Conservation (phyloP, 768 basidiomycete species). For the Pleurotus salmoneostramineus region DNA sequence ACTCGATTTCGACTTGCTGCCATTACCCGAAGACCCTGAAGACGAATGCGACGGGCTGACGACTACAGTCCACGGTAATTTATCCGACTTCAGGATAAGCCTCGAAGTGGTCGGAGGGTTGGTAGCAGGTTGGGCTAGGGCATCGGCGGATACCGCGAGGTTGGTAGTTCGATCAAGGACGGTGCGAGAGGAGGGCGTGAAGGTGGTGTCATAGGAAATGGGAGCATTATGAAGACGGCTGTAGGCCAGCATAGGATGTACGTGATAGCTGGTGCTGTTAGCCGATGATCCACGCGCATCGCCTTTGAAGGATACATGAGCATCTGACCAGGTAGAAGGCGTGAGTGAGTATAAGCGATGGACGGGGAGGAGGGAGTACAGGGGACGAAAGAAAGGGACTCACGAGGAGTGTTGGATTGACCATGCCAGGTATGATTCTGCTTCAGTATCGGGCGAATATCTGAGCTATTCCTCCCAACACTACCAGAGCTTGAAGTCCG, state of each 20-base stretch:
- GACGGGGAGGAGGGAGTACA: too few species aligned
- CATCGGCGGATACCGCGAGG: constrained; percentile 49
- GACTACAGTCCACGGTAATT: constrained; percentile 59
- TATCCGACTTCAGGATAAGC: constrained; percentile 50
- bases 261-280: constrained; percentile 35
- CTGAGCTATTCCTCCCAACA: constrained; percentile 24
- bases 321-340: constrained; percentile 16
- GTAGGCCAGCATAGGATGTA: constrained; percentile 62
- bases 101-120: constrained; percentile 41
- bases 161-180: constrained; percentile 54
- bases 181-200: constrained; percentile 53
- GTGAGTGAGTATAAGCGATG: constrained; percentile 5
- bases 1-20: constrained; percentile 12
- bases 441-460: constrained; percentile 42
- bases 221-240: constrained; percentile 55
- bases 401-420: constrained; percentile 19
- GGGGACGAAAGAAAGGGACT: neutral
- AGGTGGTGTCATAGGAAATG: constrained; percentile 56
- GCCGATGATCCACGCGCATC: constrained; percentile 23
- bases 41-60: constrained; percentile 32
- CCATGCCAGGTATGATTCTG: constrained; percentile 45
- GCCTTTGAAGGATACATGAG: constrained; percentile 26
- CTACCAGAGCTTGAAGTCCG: constrained; percentile 36
- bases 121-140: constrained; percentile 60
- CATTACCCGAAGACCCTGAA: constrained; percentile 11